Evolutionary conservation across 1,139 yeast species (phyloP).

Genomic region (Debaryomycetaceae sp.): DNA sequence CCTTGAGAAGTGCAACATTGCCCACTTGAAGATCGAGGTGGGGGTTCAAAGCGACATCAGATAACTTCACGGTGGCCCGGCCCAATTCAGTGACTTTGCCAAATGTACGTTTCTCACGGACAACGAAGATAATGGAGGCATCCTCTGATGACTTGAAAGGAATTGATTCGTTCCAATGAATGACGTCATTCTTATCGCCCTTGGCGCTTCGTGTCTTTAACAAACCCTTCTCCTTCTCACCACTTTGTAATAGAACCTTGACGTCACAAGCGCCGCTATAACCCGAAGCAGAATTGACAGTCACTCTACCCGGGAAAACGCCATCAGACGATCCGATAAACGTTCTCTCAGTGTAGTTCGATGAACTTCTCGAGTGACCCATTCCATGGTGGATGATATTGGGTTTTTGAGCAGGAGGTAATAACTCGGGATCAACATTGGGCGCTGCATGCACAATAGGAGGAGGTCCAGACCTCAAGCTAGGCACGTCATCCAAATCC

Average conservation of each 20-base stretch:
- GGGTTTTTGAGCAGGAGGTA: conserved; percentile 38
- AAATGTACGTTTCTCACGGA: conserved; percentile 67
- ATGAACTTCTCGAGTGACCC: conserved; percentile 25
- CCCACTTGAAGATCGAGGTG: no score
- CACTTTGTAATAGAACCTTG: conserved; percentile 48
- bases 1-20: no score
- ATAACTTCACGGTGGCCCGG: conserved; percentile 32
- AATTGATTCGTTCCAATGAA: conserved; percentile 61
- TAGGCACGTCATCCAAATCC: conserved; percentile 22
- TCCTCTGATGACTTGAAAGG: conserved; percentile 64
- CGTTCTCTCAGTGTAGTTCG: conserved; percentile 25
- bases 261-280: conserved; percentile 38
- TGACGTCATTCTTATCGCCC: conserved; percentile 40
- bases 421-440: conserved; percentile 29
- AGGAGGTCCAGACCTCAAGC: conserved; percentile 19
- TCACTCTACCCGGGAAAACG: conserved; percentile 51
- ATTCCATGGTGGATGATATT: conserved; percentile 6
- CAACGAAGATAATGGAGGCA: conserved; percentile 53
- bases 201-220: conserved; percentile 64
- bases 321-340: conserved; percentile 33
- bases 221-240: conserved; percentile 53
- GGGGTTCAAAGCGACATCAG: no score
- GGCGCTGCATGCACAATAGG: conserved; percentile 25
- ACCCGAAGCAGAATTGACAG: conserved; percentile 41
- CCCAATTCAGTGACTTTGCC: conserved; percentile 71